A percentile compares a stretch with the other conserved stretches of the same genome.
phyloP scores from a whole-genome alignment of 2,329 filamentous ascomycete species.

The Colletotrichum sp. region DNA sequence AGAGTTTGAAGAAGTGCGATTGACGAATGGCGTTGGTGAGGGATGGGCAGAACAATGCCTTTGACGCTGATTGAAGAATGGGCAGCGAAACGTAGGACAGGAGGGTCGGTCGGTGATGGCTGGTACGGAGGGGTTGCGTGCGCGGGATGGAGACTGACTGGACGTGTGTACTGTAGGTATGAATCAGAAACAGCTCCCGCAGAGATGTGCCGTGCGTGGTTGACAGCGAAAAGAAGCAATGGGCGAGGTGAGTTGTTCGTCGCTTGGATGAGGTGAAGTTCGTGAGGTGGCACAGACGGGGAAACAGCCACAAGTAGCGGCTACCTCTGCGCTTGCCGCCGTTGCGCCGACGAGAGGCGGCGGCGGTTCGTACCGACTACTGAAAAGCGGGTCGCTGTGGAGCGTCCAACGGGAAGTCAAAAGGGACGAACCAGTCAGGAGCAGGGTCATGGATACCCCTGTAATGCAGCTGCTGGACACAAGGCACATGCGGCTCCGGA shows the following conservation, averaged over 20 bases:
- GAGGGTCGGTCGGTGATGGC: background rate
- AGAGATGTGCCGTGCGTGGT: background rate
- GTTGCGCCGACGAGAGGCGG: background rate
- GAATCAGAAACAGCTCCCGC: background rate
- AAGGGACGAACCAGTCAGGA: conserved; percentile 14
- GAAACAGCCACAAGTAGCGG: conserved; percentile 10
- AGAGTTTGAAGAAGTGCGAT: background rate
- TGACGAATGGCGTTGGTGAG: background rate
- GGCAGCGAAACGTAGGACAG: background rate
- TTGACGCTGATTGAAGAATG: background rate
- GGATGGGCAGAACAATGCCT: background rate
- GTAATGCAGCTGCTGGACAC: conserved; percentile 18
- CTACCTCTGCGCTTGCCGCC: conserved; percentile 1
- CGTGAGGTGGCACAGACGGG: conserved; percentile 15
- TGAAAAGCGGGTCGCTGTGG: background rate
- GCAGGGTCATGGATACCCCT: background rate
- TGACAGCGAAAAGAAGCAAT: background rate
- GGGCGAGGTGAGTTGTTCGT: background rate
- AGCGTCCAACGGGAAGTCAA: conserved; percentile 19
- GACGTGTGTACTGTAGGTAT: background rate
- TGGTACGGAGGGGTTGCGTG: background rate
- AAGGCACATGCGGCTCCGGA: conserved; percentile 25
- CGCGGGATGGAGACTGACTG: background rate
- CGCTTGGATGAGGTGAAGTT: conserved; percentile 18
- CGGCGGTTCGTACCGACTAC: conserved; percentile 3